phyloP scores from a whole-genome alignment of 148 eudicot genomes.

The Diospyros lotus region DNA sequence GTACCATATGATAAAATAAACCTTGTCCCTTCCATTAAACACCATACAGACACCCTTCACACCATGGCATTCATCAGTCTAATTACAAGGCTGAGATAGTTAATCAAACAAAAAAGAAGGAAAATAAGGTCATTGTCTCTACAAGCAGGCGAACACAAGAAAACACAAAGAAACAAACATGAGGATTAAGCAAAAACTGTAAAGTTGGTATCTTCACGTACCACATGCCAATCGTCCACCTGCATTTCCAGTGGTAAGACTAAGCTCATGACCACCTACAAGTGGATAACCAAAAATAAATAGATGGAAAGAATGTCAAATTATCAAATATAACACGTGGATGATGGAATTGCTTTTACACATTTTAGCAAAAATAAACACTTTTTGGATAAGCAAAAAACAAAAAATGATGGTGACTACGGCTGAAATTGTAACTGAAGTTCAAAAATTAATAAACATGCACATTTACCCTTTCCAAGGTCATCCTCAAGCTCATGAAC shows the following conservation, averaged over 20 bases:
- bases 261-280: conserved; percentile 84
- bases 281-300: neutral
- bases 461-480: conserved; percentile 70
- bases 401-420: neutral
- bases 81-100: no score
- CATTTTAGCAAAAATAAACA: neutral
- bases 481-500: conserved; percentile 88
- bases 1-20: no score
- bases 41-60: no score
- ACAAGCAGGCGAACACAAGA: neutral
- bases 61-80: no score
- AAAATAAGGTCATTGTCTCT: neutral
- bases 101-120: neutral
- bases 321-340: neutral
- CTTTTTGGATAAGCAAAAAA: neutral
- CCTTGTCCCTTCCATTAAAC: no score
- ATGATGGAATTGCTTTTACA: neutral
- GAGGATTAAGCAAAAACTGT: neutral
- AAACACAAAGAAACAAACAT: neutral
- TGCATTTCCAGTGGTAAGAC: conserved; percentile 82
- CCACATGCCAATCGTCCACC: conserved; percentile 91
- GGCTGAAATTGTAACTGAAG: neutral
- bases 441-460: neutral
- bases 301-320: neutral
- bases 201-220: conserved; percentile 23